Conservation (phyloP, 2,329 filamentous ascomycete genomes). For the Cladophialophora chaetospira region DNA sequence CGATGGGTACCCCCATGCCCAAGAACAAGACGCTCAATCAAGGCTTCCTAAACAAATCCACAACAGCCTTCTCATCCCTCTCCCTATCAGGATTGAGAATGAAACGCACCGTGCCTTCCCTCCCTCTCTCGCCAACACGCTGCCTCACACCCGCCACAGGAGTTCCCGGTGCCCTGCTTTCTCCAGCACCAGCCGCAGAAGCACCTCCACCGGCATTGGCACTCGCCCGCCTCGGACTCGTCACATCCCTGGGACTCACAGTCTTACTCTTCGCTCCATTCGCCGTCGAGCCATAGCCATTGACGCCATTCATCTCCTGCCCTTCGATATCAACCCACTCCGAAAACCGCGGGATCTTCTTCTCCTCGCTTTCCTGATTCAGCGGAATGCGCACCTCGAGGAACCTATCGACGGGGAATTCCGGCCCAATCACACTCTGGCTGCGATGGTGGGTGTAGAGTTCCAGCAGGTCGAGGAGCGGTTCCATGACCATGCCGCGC, state of each 20-base stretch:
- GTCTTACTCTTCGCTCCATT: constrained; percentile 18
- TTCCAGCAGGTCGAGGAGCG: constrained; percentile 85
- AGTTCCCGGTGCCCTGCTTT: not conserved
- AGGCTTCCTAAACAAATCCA: constrained; percentile 53
- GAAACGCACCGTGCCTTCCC: constrained; percentile 80
- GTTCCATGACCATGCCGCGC: constrained; percentile 64
- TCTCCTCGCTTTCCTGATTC: constrained; percentile 74
- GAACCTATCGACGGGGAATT: constrained; percentile 74
- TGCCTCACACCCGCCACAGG: constrained; percentile 18
- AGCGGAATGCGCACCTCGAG: constrained; percentile 84
- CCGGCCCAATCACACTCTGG: constrained; percentile 71
- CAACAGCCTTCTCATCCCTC: constrained; percentile 67
- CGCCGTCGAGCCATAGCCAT: too few species aligned
- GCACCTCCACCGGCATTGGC: not conserved
- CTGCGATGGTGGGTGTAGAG: constrained; percentile 84
- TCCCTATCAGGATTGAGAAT: constrained; percentile 81
- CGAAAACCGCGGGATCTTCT: constrained; percentile 64
- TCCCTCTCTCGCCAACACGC: constrained; percentile 46
- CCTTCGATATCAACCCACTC: constrained; percentile 46
- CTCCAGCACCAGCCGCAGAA: not conserved
- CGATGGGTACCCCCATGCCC: too few species aligned
- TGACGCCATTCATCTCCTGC: not conserved
- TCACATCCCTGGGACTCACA: constrained; percentile 28
- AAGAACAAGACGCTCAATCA: constrained; percentile 12
- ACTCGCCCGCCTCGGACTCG: constrained; percentile 13